phyloP scores from a whole-genome alignment of 1,284 basidiomycete genomes.

The Ganoderma lingzhi region DNA sequence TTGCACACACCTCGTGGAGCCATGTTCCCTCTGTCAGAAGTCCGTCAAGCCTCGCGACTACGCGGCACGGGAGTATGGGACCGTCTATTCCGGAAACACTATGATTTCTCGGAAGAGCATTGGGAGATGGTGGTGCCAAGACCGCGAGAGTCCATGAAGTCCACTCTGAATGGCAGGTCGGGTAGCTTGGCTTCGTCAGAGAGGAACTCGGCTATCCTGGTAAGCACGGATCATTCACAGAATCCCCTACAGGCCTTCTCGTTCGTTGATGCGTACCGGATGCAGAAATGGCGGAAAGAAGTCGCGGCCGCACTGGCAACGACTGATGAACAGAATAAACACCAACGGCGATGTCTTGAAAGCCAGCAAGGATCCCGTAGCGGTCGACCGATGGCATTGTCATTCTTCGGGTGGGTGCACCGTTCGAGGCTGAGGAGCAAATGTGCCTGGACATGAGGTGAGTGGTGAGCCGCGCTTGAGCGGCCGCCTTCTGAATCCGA shows the following conservation, averaged over 20 bases:
- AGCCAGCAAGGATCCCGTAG: not conserved
- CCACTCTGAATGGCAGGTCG: not conserved
- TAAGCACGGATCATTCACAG: not conserved
- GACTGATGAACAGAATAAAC: not conserved
- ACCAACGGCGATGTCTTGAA: not conserved
- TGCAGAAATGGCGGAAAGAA: slow-evolving; percentile 2
- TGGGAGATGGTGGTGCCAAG: slow-evolving; percentile 4
- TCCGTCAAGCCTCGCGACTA: not conserved
- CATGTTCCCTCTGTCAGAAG: not conserved
- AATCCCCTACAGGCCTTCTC: not conserved
- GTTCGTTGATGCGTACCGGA: not conserved
- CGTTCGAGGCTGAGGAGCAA: not conserved
- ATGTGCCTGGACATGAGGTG: not conserved
- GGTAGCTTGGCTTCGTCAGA: not conserved
- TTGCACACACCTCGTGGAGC: not conserved
- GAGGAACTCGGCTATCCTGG: not conserved
- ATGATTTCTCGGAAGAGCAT: not conserved
- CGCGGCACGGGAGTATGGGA: not conserved
- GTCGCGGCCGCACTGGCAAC: slow-evolving; percentile 4
- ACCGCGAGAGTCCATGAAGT: not conserved
- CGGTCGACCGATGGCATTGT: not conserved
- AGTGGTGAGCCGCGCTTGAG: not conserved
- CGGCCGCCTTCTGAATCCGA: not conserved
- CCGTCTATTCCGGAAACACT: not conserved
- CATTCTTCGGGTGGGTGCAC: not conserved